Conservation (phyloP, 371 early-diverging fungal species). For the Chytridium lagenaria region DNA sequence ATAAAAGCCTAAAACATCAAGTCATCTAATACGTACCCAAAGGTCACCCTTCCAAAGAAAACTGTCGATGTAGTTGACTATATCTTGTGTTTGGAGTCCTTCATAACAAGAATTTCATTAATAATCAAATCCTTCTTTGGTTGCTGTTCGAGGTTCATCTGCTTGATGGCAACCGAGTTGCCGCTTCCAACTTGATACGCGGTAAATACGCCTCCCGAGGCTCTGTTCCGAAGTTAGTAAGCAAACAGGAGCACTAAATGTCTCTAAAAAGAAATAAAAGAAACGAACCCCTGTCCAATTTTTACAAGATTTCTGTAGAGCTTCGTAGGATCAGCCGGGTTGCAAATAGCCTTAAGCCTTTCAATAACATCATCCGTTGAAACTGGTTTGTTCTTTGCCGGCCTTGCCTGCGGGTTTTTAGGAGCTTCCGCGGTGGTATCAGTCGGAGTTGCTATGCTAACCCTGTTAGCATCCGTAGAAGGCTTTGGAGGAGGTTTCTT, state of each 20-base stretch:
- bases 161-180: conserved; percentile 86
- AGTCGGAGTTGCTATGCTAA: conserved; percentile 14
- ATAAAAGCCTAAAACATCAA: neutral
- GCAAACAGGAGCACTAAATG: neutral
- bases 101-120: conserved; percentile 96
- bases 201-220: conserved; percentile 93
- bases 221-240: conserved; percentile 56
- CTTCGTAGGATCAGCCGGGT: conserved; percentile 81
- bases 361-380: conserved; percentile 77
- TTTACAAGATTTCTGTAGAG: conserved; percentile 76
- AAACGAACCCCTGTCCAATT: conserved; percentile 90
- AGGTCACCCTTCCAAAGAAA: conserved; percentile 86
- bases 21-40: conserved; percentile 58
- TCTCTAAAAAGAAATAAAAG: conserved; percentile 2
- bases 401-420: conserved; percentile 37
- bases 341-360: conserved; percentile 84
- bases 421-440: conserved; percentile 23
- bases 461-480: conserved; percentile 1
- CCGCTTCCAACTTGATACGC: conserved; percentile 75
- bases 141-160: conserved; percentile 95
- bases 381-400: conserved; percentile 34
- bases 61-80: conserved; percentile 96
- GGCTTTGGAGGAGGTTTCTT: conserved; percentile 35
- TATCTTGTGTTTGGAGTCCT: conserved; percentile 86
- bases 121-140: conserved; percentile 96